A percentile compares a stretch with the other conserved stretches of the same genome.
phyloP scores from a whole-genome alignment of 2,329 filamentous ascomycete genomes.

The Clarireedia sp. region DNA sequence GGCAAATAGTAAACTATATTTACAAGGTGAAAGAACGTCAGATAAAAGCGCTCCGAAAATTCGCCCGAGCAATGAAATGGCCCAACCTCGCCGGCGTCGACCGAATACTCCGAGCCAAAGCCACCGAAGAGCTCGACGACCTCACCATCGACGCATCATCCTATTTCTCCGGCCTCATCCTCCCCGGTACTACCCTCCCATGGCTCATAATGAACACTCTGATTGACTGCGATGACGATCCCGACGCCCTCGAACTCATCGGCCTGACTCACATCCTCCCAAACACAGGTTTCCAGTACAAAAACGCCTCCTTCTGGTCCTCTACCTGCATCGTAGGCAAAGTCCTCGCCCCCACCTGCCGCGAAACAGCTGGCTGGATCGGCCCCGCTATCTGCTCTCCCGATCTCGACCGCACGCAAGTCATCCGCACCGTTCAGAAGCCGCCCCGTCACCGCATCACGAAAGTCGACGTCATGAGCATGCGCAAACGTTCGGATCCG shows the following conservation, averaged over 20 bases:
- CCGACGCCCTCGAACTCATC: conserved; percentile 55
- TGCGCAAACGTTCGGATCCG: conserved; percentile 60
- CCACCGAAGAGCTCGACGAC: conserved; percentile 42
- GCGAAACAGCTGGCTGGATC: conserved; percentile 64
- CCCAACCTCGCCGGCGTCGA: conserved; percentile 61
- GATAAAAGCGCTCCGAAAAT: conserved; percentile 59
- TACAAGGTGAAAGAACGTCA: conserved; percentile 59
- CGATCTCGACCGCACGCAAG: conserved; percentile 61
- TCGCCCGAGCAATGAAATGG: conserved; percentile 69
- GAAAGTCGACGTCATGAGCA: conserved; percentile 53
- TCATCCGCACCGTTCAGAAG: conserved; percentile 58
- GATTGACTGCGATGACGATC: conserved; percentile 66
- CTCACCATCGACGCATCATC: conserved; percentile 66
- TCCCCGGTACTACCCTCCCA: conserved; percentile 62
- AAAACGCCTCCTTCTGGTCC: conserved; percentile 71
- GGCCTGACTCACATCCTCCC: conserved; percentile 61
- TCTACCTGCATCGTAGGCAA: conserved; percentile 65
- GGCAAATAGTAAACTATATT: conserved; percentile 43
- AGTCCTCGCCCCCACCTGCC: conserved; percentile 65
- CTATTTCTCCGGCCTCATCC: conserved; percentile 66
- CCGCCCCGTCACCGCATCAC: conserved; percentile 48
- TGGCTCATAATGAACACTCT: conserved; percentile 74
- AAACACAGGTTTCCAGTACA: conserved; percentile 68
- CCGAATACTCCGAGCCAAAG: conserved; percentile 50
- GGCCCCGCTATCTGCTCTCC: conserved; percentile 61